Base-by-base conservation (phyloP, 371 early-diverging fungal genomes). In the Mortierella polycephala region DNA sequence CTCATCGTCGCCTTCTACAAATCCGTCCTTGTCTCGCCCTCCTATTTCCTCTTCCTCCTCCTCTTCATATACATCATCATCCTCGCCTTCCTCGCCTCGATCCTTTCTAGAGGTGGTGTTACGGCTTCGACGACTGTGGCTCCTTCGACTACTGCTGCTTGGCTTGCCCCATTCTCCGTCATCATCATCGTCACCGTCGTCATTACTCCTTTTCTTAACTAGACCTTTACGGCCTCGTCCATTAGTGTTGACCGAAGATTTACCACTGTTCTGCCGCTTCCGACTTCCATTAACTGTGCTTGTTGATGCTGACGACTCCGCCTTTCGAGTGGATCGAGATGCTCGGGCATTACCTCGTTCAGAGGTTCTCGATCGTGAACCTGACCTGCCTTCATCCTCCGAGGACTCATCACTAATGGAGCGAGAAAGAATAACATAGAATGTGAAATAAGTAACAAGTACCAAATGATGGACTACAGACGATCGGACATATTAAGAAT, bases 111-210 rank as follows among this genome's bases (percentile, higher is more conserved):
- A 30, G 21, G 54, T 46, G 16, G 46, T 44, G 20, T 59, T 60
- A 20, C 65, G 60, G 18, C 65, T 60, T 13, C 62, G 58, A 18
- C 74, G 74, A 45, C 51, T 45, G 20, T 30, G 30, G 30, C 4
- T 30, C 2, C 30, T 30, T 30, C 67, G 45, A 37, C 54, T 45
- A 40, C 62, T 56, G 20, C 40, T 45, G 39, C 42, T 52, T 5
- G 42, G 52, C 30, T 57, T 63, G 1, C 75, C 62, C 61, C 66
- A 75, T 21, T 81, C 81, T 14, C 71, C 69, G 44, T 82, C 83
- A 13, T 75, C 81, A 18, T 73, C 82, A 23, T 86, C 84, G 13
- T 76, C 81, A 1, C 64, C 83, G 8, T 82, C 82, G 13, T 69
- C 64, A 30, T 53, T 55, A 21, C 51, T 57, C 71, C 9, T 67